Evolutionary conservation across 768 basidiomycete genomes (phyloP), one percentile per base, ranked within the genome.

Genomic region (Suillus alpinus): DNA sequence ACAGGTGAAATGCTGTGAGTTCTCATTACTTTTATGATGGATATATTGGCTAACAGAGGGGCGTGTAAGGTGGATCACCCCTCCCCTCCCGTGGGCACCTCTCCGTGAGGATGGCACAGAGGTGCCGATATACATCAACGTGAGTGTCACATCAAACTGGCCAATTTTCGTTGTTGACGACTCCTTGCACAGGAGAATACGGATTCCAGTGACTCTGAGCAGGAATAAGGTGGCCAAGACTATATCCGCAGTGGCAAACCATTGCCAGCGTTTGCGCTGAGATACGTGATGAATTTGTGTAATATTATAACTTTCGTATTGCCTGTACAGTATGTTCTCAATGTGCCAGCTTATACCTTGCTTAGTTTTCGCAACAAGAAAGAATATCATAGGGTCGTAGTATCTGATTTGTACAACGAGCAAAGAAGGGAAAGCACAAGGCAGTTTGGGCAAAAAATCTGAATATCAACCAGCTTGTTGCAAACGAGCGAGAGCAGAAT

Each of bases 401-500:
- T 43, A 44, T 20, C 20, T 12, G 10, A 43, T 31, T 31, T 31
- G 20, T 44, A 44, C n/a, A 44, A 44, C 10, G 20, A 44, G n/a
- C n/a, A 20, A 44, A 44, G n/a, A 43, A 43, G 10, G n/a, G 5
- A 20, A 44, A 44, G 10, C 10, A 20, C 2, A 1, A 44, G 43
- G n/a, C 10, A 20, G 20, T 44, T 4, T 12, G 4, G 5, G n/a
- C 43, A 6, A 43, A 43, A 43, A 20, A 43, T 4, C 0, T 43
- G 41, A 43, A 8, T 4, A n/a, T 18, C 41, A 9, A 20, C 9
- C 10, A 20, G 5, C n/a, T 20, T 44, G 10, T 12, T 12, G 43
- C n/a, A 4, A 12, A 44, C 20, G 20, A 44, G 76, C 26, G 78
- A 77, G 67, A 91, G 85, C 20, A 86, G 79, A 37, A 92, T 67